Evolutionary conservation across 257 asterid species (phyloP), one percentile per base, ranked within the genome.

Genomic region (Verbena officinalis): DNA sequence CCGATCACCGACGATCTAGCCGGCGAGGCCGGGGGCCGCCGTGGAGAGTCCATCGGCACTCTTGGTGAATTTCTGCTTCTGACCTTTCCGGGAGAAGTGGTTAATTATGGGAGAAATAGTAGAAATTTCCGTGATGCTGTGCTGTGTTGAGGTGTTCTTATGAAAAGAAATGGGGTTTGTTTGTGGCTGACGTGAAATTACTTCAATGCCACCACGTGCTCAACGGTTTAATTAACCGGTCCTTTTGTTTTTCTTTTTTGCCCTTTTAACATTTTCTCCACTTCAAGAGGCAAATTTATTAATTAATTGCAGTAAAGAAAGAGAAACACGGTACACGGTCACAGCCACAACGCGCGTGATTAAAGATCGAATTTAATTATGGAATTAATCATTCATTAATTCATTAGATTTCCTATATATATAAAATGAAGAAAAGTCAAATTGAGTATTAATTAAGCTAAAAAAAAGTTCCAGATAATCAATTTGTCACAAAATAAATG

Each of bases 1-100:
- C 78, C 91, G 31, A 84, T 76, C 42, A 90, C 68, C 54, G 97
- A 87, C 43, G 96, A 58, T 65, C 98, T 86, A 58, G 81, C 97
- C 7, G 98, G 84, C 20, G 72, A 50, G 43, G 71, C 53, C 38
- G 79, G 10, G 33, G 33, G 9, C 31, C 64, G 69, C 45, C 63
- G 54, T 59, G 85, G 62, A 16, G 84, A 55, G 12, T 61, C 82
- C 90, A 86, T 68, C 42, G 39, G 3, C 34, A 39, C 17, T 24
- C 71, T 16, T 59, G 40, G 10, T 36, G 64, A 74, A 21, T 22
- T 60, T 43, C 21, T 68, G 80, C 58, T 69, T 68, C 4, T 64
- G 20, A 54, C 60, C 76, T 42, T 55, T n/a, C 64, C 49, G 53
- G 46, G 34, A 43, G 30, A 11, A 22, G 30, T 12, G 10, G 42